These are phyloP conservation scores for Ophiorrhiza pumila DNA, from an alignment of 257 asterid genomes.

Conservation along the genomic window DNA sequence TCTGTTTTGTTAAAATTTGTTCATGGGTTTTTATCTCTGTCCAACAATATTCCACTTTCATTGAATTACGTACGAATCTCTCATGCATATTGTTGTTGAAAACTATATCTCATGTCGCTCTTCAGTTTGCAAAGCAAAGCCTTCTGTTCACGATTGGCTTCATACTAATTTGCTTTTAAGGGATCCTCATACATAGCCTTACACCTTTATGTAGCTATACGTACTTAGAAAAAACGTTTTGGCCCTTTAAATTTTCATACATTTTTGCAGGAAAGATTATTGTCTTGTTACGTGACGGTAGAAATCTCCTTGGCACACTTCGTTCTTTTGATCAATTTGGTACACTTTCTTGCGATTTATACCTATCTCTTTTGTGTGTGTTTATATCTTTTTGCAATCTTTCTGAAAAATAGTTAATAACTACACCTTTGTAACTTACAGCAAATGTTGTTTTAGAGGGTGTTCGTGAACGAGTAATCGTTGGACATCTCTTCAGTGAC, in stretches of 20 bases:
- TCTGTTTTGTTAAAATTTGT: background rate
- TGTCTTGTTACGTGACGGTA: conserved; percentile 22
- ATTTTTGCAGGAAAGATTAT: conserved; percentile 19
- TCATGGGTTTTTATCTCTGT: background rate
- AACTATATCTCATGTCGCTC: background rate
- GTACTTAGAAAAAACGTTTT: background rate
- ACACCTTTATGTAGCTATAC: background rate
- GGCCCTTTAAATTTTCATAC: background rate
- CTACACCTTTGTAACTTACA: conserved; percentile 7
- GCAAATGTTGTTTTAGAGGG: conserved; percentile 38
- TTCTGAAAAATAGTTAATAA: background rate
- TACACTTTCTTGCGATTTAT: background rate
- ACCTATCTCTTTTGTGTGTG: background rate
- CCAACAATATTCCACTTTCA: background rate
- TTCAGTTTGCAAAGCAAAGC: too few species aligned
- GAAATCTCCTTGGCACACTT: conserved; percentile 24
- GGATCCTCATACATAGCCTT: too few species aligned
- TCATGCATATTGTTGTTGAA: background rate
- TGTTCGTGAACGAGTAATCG: conserved; percentile 24
- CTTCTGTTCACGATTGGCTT: too few species aligned
- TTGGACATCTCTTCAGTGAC: conserved; percentile 25
- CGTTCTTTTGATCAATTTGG: conserved; percentile 33
- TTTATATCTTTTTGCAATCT: background rate
- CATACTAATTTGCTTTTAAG: too few species aligned
- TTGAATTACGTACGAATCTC: too few species aligned